phyloP scores from a whole-genome alignment of 495 filamentous ascomycete genomes.

The Aspergillus wentii region DNA sequence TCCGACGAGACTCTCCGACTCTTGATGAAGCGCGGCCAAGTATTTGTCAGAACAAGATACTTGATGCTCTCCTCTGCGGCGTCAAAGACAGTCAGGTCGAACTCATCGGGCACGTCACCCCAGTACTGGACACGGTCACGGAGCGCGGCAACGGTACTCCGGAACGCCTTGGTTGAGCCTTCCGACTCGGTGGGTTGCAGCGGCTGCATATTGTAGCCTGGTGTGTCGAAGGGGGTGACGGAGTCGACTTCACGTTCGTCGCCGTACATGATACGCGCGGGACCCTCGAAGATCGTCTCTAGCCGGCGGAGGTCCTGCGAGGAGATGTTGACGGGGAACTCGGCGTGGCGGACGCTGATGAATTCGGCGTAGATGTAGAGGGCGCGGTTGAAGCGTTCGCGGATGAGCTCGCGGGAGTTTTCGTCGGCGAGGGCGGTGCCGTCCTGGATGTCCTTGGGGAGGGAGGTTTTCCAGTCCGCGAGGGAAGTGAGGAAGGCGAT shows the following conservation, averaged over 20 bases:
- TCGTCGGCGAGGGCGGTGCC: slow-evolving; percentile 8
- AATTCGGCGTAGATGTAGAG: slow-evolving; percentile 55
- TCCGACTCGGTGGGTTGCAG: slow-evolving; percentile 16
- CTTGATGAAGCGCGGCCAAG: slow-evolving; percentile 61
- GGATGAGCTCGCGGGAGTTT: slow-evolving; percentile 22
- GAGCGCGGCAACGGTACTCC: slow-evolving; percentile 10
- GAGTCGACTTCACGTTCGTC: slow-evolving; percentile 23
- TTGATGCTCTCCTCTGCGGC: slow-evolving; percentile 57
- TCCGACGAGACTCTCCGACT: slow-evolving; percentile 11
- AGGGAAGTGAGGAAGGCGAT: slow-evolving; percentile 59
- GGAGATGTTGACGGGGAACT: slow-evolving; percentile 62
- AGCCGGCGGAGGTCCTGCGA: slow-evolving; percentile 41
- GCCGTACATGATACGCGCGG: slow-evolving; percentile 29
- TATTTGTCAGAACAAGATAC: slow-evolving; percentile 65
- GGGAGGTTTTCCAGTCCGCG: slow-evolving; percentile 45
- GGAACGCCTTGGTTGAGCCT: slow-evolving; percentile 16
- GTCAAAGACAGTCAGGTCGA: slow-evolving; percentile 52
- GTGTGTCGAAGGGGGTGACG: slow-evolving; percentile 27
- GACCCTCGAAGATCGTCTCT: slow-evolving; percentile 44
- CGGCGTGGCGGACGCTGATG: slow-evolving; percentile 48
- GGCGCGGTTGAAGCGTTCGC: slow-evolving; percentile 45
- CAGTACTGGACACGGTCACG: slow-evolving; percentile 26
- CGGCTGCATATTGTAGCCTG: slow-evolving; percentile 8
- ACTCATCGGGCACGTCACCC: slow-evolving; percentile 43
- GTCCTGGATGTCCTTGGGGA: slow-evolving; percentile 17